Evolutionary conservation across 768 basidiomycete genomes (phyloP).

Genomic region (Mycena venus): DNA sequence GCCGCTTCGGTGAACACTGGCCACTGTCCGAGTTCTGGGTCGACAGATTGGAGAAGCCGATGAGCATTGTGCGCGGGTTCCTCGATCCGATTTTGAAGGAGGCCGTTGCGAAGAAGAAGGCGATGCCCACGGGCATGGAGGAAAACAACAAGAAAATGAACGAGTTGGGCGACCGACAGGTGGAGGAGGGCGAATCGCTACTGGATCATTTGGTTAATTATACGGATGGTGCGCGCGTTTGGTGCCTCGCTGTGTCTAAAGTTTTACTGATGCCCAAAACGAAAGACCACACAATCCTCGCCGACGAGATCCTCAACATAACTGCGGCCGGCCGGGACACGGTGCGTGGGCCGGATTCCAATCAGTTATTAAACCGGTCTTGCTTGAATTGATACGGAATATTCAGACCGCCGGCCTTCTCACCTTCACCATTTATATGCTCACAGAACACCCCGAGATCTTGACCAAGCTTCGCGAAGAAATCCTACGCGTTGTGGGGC

Average conservation of each 20-base stretch:
- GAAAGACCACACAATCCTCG: constrained; percentile 56
- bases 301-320: constrained; percentile 62
- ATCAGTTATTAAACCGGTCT: background rate
- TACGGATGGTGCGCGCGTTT: constrained; percentile 58
- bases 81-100: constrained; percentile 66
- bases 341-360: constrained; percentile 23
- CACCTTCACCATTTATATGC: constrained; percentile 68
- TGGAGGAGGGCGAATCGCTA: constrained; percentile 58
- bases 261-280: no score
- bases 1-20: constrained; percentile 61
- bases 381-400: no score
- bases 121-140: constrained; percentile 9
- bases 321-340: constrained; percentile 62
- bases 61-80: constrained; percentile 63
- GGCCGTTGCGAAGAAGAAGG: constrained; percentile 57
- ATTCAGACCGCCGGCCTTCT: constrained; percentile 62
- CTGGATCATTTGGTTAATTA: constrained; percentile 67
- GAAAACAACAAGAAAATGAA: constrained; percentile 34
- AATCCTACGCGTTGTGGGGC: constrained; percentile 60
- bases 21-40: constrained; percentile 65
- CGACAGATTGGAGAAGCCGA: constrained; percentile 60
- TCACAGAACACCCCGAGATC: constrained; percentile 66
- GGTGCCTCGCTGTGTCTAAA: no score
- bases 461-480: constrained; percentile 62
- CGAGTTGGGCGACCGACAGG: constrained; percentile 46